Evolutionary conservation across 352 stramenopile species (phyloP), one percentile per base, ranked within the genome.

Genomic region (Phytophthora sp.): DNA sequence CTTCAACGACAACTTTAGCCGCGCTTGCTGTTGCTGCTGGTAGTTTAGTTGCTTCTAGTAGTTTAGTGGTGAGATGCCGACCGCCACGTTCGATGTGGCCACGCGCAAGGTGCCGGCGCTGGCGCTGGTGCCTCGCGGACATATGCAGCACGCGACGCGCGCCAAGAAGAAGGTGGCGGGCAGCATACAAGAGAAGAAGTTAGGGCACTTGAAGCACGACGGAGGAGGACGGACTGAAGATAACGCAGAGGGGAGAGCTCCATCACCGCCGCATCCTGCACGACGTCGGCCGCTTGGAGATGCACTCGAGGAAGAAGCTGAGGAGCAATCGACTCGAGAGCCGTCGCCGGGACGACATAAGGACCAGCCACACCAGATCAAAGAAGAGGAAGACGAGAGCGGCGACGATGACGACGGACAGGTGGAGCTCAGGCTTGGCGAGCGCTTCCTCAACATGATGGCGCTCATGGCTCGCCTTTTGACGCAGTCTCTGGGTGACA

Each of bases 401-500:
- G 38, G 66, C 1, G 11, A 13, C 24, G 28, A 37, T 1, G 37
- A 46, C 13, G 58, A 53, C 3, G 12, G 11, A 1, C 39, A 77
- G 21, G 54, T 67, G 0, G 67, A 79, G 43, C 21, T 73, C 42
- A 69, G 78, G 9, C 75, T 90, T 0, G 79, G 79, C 1, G 77
- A 88, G 50, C 60, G 81, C 4, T 90, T 90, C 41, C 39, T 90
- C 26, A 66, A 76, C 18, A 69, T 87, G 59, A 87, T 90, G 81
- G 63, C 72, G 50, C 54, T 72, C 32, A 76, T 90, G 57, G 34
- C 72, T 44, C 71, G 64, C 4, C 81, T 90, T 17, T 50, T 64
- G 8, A 67, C 49, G 27, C 50, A 74, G 48, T 59, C 54, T 10
- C 42, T 74, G 13, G 69, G 45, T 5, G 35, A 54, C 2, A 37